Conservation (phyloP, 306 rosid genomes). For the Vigna reflexopilosa region DNA sequence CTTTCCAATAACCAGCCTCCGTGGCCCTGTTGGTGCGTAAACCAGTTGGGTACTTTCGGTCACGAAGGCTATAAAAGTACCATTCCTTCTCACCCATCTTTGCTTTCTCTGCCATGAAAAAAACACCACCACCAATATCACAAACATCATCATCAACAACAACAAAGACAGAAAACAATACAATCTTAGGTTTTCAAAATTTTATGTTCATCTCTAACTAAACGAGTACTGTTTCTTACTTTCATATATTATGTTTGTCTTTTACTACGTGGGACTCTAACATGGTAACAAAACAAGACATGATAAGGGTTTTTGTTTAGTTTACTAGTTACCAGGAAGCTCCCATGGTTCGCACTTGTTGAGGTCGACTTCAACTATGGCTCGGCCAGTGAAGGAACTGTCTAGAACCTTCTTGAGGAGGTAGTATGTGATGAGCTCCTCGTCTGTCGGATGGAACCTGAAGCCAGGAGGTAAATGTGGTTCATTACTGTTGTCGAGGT, state of each 20-base stretch:
- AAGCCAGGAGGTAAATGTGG: conserved; percentile 81
- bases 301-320: neutral
- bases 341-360: conserved; percentile 97
- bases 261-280: neutral
- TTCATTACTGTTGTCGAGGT: conserved; percentile 31
- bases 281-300: neutral
- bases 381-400: conserved; percentile 68
- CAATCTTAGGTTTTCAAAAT: too few relatives aligned
- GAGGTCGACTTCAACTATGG: conserved; percentile 88
- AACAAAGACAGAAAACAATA: neutral
- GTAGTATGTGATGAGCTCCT: conserved; percentile 82
- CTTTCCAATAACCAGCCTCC: conserved; percentile 94
- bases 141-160: neutral
- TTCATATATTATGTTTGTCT: neutral
- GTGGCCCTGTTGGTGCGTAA: conserved; percentile 84
- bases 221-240: neutral
- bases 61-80: conserved; percentile 83
- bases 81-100: conserved; percentile 94
- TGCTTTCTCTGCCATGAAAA: conserved; percentile 63
- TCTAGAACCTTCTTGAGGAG: conserved; percentile 85
- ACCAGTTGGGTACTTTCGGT: conserved; percentile 87
- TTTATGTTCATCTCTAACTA: too few relatives aligned
- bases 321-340: conserved; percentile 65
- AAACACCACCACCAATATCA: too few relatives aligned
- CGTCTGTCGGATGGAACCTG: conserved; percentile 92